Evolutionary conservation across 2,329 filamentous ascomycete species (phyloP).

Genomic region (Colletotrichum trifolii): DNA sequence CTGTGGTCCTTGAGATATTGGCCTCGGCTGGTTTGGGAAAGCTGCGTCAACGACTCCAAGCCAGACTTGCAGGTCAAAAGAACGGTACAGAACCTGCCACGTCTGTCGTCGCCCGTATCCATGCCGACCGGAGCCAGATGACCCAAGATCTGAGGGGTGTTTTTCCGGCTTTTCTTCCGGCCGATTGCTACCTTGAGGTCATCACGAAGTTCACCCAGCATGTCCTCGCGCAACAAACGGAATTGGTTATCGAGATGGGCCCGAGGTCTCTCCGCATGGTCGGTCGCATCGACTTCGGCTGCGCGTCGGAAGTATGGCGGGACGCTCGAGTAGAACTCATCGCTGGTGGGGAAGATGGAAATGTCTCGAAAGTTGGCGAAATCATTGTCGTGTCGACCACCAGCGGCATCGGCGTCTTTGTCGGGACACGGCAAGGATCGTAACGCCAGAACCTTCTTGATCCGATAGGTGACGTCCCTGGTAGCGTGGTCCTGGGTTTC

Average conservation of each 20-base stretch:
- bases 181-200: slow-evolving; percentile 65
- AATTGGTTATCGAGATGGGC: slow-evolving; percentile 78
- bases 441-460: slow-evolving; percentile 51
- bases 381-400: slow-evolving; percentile 81
- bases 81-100: slow-evolving; percentile 49
- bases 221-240: slow-evolving; percentile 76
- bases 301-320: slow-evolving; percentile 66
- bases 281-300: slow-evolving; percentile 57
- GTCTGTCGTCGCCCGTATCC: slow-evolving; percentile 46
- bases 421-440: slow-evolving; percentile 38
- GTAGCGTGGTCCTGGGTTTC: slow-evolving; percentile 40
- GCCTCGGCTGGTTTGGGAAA: slow-evolving; percentile 49
- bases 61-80: slow-evolving; percentile 54
- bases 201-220: slow-evolving; percentile 73
- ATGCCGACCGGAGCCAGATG: slow-evolving; percentile 52
- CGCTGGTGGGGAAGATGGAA: slow-evolving; percentile 71
- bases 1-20: slow-evolving; percentile 58
- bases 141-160: slow-evolving; percentile 48
- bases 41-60: slow-evolving; percentile 53
- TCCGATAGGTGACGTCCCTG: slow-evolving; percentile 47
- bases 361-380: slow-evolving; percentile 69
- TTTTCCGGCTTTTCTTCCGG: slow-evolving; percentile 57
- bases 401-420: slow-evolving; percentile 52
- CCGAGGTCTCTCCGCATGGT: slow-evolving; percentile 50
- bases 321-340: slow-evolving; percentile 68